A percentile compares a stretch with the other conserved stretches of the same genome.
phyloP scores from a whole-genome alignment of 148 eudicot genomes.

The Polygonum maritimum region DNA sequence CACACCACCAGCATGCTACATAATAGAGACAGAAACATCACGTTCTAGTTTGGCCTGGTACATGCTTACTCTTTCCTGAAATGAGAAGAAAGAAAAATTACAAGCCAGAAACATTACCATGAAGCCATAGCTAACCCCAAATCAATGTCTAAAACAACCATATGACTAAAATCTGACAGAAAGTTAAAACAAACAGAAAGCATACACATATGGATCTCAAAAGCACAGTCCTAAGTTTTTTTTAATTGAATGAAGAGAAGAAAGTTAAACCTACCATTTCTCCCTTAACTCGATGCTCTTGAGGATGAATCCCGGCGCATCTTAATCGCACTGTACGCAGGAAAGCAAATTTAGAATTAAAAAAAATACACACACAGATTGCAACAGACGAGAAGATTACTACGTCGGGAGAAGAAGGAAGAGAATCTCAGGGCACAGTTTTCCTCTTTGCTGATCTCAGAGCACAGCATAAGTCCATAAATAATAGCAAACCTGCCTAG shows the following conservation, averaged over 20 bases:
- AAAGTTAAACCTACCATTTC: slow-evolving; percentile 49
- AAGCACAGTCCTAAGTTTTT: not conserved
- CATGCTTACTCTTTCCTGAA: slow-evolving; percentile 68
- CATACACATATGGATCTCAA: not conserved
- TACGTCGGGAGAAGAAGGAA: not conserved
- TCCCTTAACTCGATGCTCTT: slow-evolving; percentile 70
- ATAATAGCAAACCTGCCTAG: too few species aligned
- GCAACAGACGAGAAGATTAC: not conserved
- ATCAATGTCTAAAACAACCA: not conserved
- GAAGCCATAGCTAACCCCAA: not conserved
- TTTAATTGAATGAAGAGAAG: not conserved
- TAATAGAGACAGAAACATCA: not conserved
- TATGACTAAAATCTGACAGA: not conserved
- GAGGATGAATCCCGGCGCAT: slow-evolving; percentile 72
- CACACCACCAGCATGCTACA: too few species aligned
- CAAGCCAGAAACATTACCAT: not conserved
- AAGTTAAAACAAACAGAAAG: not conserved
- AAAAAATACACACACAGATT: not conserved
- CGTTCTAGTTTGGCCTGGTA: slow-evolving; percentile 65
- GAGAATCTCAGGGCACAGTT: slow-evolving; percentile 48
- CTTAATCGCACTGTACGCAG: slow-evolving; percentile 66
- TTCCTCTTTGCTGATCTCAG: too few species aligned
- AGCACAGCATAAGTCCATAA: too few species aligned
- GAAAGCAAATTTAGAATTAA: slow-evolving; percentile 9
- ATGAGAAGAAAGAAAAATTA: slow-evolving; percentile 9